Evolutionary conservation across 2,329 filamentous ascomycete genomes (phyloP).

Genomic region (Botrytis cinerea): DNA sequence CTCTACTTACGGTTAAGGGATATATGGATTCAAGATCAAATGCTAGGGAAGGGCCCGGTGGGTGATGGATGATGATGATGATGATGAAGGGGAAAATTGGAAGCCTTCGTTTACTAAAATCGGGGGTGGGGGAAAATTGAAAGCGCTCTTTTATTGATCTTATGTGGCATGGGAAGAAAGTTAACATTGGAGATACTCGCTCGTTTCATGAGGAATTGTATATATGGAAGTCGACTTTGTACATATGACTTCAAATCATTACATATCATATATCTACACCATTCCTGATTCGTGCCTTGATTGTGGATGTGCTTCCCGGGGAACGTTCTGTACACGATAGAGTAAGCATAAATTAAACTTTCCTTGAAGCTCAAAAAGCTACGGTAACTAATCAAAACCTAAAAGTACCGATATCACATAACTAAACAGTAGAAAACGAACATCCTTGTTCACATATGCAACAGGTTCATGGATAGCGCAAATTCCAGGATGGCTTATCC

Average conservation of each 20-base stretch:
- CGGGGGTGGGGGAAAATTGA: background rate
- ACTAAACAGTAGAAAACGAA: background rate
- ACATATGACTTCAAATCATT: background rate
- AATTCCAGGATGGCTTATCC: background rate
- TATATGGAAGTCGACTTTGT: background rate
- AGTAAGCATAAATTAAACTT: background rate
- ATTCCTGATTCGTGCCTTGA: background rate
- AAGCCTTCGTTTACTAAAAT: background rate
- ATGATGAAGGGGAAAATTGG: background rate
- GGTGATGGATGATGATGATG: too few species aligned
- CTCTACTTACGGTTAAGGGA: constrained; percentile 36
- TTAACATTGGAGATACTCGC: background rate
- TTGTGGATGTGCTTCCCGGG: background rate
- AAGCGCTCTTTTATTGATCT: background rate
- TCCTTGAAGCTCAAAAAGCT: background rate
- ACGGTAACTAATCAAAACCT: background rate
- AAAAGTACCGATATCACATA: background rate
- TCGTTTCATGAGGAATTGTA: background rate
- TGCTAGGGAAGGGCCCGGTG: background rate
- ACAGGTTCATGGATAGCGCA: background rate
- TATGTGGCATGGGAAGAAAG: background rate
- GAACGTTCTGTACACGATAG: background rate
- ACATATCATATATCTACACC: background rate
- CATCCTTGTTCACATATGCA: background rate
- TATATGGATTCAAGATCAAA: background rate